phyloP scores from a whole-genome alignment of 225 moss, liverwort and hornwort genomes.

The Rhytidiadelphus loreus region DNA sequence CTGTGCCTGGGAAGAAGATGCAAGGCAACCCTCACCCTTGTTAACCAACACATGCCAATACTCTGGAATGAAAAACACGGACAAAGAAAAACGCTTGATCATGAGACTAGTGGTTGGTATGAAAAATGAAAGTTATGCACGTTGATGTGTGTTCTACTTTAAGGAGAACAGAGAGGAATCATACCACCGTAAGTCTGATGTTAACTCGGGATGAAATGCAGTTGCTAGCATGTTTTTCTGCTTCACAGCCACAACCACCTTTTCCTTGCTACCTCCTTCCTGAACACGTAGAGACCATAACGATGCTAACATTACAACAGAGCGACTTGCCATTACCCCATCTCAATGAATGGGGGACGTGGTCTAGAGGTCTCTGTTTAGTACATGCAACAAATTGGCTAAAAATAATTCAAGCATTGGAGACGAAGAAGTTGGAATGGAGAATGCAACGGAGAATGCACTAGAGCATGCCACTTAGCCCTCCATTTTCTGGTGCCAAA shows the following conservation, averaged over 20 bases:
- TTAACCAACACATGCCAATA: background rate
- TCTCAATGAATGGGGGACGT: background rate
- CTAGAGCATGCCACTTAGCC: background rate
- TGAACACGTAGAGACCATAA: background rate
- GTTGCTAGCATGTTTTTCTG: slow-evolving; percentile 86
- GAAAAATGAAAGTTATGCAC: background rate
- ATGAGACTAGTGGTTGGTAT: background rate
- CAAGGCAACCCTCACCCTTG: background rate
- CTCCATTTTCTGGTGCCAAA: background rate
- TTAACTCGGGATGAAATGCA: slow-evolving; percentile 95
- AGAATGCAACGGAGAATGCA: background rate
- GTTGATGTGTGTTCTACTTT: background rate
- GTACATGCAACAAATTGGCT: background rate
- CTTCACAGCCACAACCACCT: slow-evolving; percentile 76
- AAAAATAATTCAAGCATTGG: background rate
- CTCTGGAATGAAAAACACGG: background rate
- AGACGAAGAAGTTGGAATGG: background rate
- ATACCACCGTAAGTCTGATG: slow-evolving; percentile 84
- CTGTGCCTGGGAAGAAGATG: slow-evolving; percentile 52
- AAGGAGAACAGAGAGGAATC: background rate
- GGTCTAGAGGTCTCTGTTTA: background rate
- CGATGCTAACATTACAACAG: background rate
- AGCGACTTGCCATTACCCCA: background rate
- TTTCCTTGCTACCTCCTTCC: slow-evolving; percentile 29
- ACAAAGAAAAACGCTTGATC: background rate